phyloP scores from a whole-genome alignment of 352 stramenopile genomes.

The Phytophthora agathidicida region DNA sequence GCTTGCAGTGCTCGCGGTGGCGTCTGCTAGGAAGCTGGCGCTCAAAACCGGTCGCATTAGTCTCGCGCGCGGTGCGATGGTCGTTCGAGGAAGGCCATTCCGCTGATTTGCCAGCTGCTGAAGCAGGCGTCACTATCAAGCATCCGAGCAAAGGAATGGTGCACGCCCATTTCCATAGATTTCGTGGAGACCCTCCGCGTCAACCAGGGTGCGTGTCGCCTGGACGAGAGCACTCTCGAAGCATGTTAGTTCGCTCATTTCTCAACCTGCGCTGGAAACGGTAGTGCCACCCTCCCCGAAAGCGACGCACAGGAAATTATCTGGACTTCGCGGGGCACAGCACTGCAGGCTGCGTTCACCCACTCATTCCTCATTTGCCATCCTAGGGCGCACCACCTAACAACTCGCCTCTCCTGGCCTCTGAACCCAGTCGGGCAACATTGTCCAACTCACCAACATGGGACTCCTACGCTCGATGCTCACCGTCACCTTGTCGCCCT shows the following conservation, averaged over 20 bases:
- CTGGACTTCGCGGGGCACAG: constrained; percentile 15
- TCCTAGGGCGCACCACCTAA: constrained; percentile 1
- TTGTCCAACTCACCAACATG: constrained; percentile 21
- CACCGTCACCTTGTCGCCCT: constrained; percentile 29
- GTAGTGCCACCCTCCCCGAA: constrained; percentile 26
- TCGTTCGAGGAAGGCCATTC: neutral
- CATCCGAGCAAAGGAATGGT: neutral
- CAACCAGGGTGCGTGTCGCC: too few relatives aligned
- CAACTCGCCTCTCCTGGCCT: neutral
- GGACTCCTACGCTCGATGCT: constrained; percentile 40
- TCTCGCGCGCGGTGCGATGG: constrained; percentile 21
- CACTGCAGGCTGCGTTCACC: constrained; percentile 12
- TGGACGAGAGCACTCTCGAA: too few relatives aligned
- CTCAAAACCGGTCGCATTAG: neutral
- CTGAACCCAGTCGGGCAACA: neutral
- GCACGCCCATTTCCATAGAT: constrained; percentile 26
- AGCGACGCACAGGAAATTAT: constrained; percentile 24
- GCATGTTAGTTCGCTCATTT: too few relatives aligned
- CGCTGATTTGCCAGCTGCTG: constrained; percentile 28
- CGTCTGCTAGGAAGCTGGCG: neutral
- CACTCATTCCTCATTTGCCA: constrained; percentile 34
- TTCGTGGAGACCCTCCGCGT: neutral
- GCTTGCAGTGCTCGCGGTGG: too few relatives aligned
- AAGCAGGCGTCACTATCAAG: constrained; percentile 4
- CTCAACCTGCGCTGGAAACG: constrained; percentile 20